These are phyloP conservation scores for Barnettozyma sucrosica DNA, from an alignment of 805 yeast genomes.

Conservation along the genomic window DNA sequence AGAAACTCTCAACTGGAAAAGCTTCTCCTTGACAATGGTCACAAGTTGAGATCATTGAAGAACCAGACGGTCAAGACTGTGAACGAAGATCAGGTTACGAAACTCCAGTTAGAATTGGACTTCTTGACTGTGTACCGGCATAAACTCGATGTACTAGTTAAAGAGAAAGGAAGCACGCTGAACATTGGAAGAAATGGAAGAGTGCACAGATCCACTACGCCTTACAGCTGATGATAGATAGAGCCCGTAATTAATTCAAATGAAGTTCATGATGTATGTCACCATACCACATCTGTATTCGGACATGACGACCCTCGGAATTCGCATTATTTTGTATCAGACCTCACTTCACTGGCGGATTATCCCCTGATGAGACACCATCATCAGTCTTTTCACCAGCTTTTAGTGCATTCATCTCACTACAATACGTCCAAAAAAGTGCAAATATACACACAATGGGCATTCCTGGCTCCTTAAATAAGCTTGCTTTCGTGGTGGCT, in stretches of 20 bases:
- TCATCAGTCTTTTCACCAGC: background rate
- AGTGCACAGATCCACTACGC: slow-evolving; percentile 25
- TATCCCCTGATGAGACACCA: background rate
- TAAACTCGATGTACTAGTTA: slow-evolving; percentile 14
- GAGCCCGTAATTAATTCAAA: background rate
- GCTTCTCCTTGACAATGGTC: slow-evolving; percentile 32
- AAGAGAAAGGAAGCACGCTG: slow-evolving; percentile 19
- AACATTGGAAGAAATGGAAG: slow-evolving; percentile 26
- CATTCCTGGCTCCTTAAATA: background rate
- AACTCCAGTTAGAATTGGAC: slow-evolving; percentile 13
- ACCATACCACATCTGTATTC: background rate
- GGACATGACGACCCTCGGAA: background rate
- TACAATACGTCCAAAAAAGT: background rate
- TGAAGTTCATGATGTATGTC: too few species aligned
- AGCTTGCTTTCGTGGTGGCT: background rate
- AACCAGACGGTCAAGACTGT: slow-evolving; percentile 9
- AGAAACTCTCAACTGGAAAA: slow-evolving; percentile 23
- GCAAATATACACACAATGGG: background rate
- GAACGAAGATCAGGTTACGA: slow-evolving; percentile 2
- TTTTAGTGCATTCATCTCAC: background rate
- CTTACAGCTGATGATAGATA: slow-evolving; percentile 11
- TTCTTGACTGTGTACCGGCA: slow-evolving; percentile 17
- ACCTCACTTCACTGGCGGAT: too few species aligned
- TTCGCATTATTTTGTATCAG: background rate
- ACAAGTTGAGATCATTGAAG: slow-evolving; percentile 21